Percentiles rank a stretch among this genome's conserved stretches.
Conservation (phyloP, 441 rosid genomes). For the Jatropha podagrica region DNA sequence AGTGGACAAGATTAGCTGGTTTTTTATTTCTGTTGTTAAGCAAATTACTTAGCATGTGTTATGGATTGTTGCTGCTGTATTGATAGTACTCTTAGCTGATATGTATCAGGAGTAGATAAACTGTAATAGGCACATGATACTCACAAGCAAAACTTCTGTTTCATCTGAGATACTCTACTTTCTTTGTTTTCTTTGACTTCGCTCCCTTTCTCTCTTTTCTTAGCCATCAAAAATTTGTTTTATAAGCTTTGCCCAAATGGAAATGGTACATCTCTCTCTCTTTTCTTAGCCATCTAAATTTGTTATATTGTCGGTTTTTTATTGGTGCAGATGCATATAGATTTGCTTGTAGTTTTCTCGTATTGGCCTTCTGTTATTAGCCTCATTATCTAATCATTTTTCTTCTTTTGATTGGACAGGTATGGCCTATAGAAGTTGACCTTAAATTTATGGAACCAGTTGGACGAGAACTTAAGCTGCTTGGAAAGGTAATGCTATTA, state of each 20-base stretch:
- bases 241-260: no score
- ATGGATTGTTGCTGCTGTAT: neutral
- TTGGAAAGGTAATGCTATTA: constrained; percentile 63
- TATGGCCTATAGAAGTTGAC: constrained; percentile 86
- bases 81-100: neutral
- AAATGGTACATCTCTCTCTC: neutral
- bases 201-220: neutral
- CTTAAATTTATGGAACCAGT: constrained; percentile 79
- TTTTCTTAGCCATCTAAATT: no score
- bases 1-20: neutral
- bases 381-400: neutral
- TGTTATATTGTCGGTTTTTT: neutral
- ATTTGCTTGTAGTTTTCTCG: neutral
- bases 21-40: neutral
- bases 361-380: neutral
- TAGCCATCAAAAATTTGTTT: neutral
- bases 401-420: constrained; percentile 38
- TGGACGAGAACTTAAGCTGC: constrained; percentile 67
- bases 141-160: no score
- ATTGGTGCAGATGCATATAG: neutral
- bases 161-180: no score
- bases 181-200: neutral
- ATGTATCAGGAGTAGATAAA: neutral
- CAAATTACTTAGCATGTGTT: neutral
- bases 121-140: neutral